Evolutionary conservation across 257 asterid species (phyloP).

Genomic region (Penstemon eatonii): DNA sequence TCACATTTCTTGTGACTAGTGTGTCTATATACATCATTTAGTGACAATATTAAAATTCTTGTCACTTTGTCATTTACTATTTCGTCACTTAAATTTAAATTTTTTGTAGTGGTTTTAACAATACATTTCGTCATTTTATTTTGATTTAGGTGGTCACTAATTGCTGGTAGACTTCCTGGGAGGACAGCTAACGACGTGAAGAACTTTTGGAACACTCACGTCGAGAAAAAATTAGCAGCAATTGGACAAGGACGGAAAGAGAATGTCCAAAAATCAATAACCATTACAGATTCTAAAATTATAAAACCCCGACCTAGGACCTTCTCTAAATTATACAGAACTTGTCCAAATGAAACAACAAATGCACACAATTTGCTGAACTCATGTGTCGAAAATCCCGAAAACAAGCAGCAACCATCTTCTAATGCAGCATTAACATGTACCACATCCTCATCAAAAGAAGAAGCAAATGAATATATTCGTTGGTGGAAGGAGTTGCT

Average conservation of each 20-base stretch:
- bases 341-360: background rate
- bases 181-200: slow-evolving; percentile 64
- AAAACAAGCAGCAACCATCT: no score
- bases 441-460: background rate
- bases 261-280: background rate
- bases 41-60: no score
- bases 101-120: no score
- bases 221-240: slow-evolving; percentile 27
- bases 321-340: slow-evolving; percentile 17
- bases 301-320: slow-evolving; percentile 32
- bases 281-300: background rate
- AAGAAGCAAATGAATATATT: slow-evolving; percentile 28
- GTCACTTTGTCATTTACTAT: no score
- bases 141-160: slow-evolving; percentile 50
- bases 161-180: slow-evolving; percentile 69
- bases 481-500: slow-evolving; percentile 40
- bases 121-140: no score
- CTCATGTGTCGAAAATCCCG: no score
- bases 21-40: no score
- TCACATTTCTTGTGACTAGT: no score
- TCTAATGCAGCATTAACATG: background rate
- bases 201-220: slow-evolving; percentile 60
- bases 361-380: background rate
- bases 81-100: no score
- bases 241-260: background rate